A percentile compares a stretch with the other conserved stretches of the same genome.
phyloP scores from a whole-genome alignment of 441 rosid species.

The Euphorbia celastroides region DNA sequence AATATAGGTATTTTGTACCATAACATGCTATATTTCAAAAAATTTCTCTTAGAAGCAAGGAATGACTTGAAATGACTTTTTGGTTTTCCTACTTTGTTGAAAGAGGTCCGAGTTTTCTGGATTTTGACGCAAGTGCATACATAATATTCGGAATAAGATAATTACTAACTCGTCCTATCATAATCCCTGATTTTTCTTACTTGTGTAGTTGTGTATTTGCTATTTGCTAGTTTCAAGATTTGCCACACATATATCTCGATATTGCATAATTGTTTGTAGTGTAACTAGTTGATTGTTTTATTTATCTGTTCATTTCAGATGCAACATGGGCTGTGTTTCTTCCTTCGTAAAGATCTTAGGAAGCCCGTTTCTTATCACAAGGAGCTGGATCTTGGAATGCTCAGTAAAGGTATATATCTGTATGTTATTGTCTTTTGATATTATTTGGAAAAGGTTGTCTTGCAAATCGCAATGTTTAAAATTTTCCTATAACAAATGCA shows the following conservation, averaged over 20 bases:
- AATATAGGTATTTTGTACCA: background rate
- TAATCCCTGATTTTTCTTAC: background rate
- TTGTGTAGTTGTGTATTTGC: background rate
- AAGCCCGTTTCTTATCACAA: conserved; percentile 42
- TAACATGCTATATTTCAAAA: background rate
- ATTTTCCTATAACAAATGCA: background rate
- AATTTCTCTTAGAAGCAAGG: background rate
- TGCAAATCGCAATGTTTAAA: background rate
- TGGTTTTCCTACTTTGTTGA: background rate
- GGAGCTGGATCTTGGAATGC: conserved; percentile 45
- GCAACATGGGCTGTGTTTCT: conserved; percentile 39
- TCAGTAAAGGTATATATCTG: conserved; percentile 52
- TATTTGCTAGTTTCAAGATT: background rate
- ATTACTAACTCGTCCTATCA: conserved; percentile 1
- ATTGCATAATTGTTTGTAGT: conserved; percentile 1
- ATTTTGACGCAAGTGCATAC: background rate
- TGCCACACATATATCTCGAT: conserved; percentile 6
- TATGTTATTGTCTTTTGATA: background rate
- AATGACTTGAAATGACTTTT: background rate
- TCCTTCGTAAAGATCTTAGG: conserved; percentile 54
- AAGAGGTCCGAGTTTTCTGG: no score
- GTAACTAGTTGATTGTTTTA: conserved; percentile 15
- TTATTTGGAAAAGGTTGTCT: background rate
- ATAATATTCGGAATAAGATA: background rate
- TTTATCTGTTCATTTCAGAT: conserved; percentile 40